Base-by-base conservation (phyloP, 768 basidiomycete species). In the Cubamyces lactineus region DNA sequence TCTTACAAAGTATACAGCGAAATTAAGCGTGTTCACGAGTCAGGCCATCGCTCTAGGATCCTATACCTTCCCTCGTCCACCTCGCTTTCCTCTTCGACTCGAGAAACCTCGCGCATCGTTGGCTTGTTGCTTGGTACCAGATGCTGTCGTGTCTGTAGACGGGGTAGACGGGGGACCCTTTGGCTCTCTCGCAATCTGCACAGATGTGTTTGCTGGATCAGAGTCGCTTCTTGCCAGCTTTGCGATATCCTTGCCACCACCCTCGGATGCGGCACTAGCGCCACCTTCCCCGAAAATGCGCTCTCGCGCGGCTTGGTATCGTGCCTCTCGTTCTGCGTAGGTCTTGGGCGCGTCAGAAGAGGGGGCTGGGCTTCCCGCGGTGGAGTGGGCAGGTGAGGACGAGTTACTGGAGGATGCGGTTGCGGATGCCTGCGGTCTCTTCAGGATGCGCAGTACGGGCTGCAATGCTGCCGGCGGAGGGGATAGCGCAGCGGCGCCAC, bases 221-320 rank as follows among this genome's bases (percentile, higher is more conserved):
- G 42, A 21, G 23, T 19, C 17, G 19, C 19, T 21, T 28, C 40
- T 19, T n/a, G 40, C 4, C 30, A 26, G 1, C n/a, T 30, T 16
- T 9, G 40, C 49, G 9, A 42, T 19, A 12, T 16, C 21, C 15
- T 28, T 30, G 28, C 42, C n/a, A 8, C 19, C 19, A 4, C 2
- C 42, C 16, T 23, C n/a, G n/a, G 34, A 41, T 15, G 13, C 19
- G 28, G 28, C 15, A 23, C 7, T 23, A 12, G 43, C 38, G 8
- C 54, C 53, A 24, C 50, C 45, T 38, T 65, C 65, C 1, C 69
- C 85, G 62, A 92, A 92, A 54, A 92, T 92, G 21, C 91, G 80
- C 57, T 87, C 84, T 26, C 91, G 77, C 2, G 91, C 89, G 19
- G 85, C 88, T 58, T 86, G 82, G 71, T 92, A 92, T 56, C 85